phyloP scores from a whole-genome alignment of 2,329 filamentous ascomycete species.

The Cladosporium sp. region DNA sequence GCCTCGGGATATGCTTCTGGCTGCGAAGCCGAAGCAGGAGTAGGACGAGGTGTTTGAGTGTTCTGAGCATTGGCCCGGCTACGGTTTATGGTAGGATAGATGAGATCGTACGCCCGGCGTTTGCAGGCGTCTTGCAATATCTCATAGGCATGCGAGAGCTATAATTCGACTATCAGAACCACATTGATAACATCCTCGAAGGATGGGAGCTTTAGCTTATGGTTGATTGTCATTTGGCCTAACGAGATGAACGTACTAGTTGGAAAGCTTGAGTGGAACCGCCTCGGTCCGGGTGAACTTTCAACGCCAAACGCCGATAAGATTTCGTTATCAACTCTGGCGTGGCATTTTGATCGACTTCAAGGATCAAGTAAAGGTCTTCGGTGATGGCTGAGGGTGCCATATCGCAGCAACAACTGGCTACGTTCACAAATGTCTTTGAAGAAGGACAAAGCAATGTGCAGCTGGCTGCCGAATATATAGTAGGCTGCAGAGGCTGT shows the following conservation, averaged over 20 bases:
- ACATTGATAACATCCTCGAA: neutral
- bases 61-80: slow-evolving; percentile 11
- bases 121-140: slow-evolving; percentile 32
- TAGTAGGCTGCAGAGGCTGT: too few relatives aligned
- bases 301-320: slow-evolving; percentile 33
- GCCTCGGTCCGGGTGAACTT: slow-evolving; percentile 36
- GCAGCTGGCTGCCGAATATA: too few relatives aligned
- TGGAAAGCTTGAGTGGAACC: slow-evolving; percentile 35
- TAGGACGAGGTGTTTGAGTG: neutral
- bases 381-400: neutral
- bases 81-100: slow-evolving; percentile 28
- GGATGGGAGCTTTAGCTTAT: neutral
- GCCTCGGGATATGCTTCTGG: neutral
- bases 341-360: slow-evolving; percentile 28
- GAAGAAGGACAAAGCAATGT: too few relatives aligned
- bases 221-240: too few relatives aligned
- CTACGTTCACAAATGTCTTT: too few relatives aligned
- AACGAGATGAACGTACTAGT: slow-evolving; percentile 25
- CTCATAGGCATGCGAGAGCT: slow-evolving; percentile 35
- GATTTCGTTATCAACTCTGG: slow-evolving; percentile 27
- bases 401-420: too few relatives aligned
- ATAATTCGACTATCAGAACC: neutral
- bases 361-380: neutral
- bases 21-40: neutral
- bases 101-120: slow-evolving; percentile 32